These are phyloP conservation scores for Olyra latifolia DNA, from an alignment of 176 grass and related monocot species.

Conservation along the genomic window DNA sequence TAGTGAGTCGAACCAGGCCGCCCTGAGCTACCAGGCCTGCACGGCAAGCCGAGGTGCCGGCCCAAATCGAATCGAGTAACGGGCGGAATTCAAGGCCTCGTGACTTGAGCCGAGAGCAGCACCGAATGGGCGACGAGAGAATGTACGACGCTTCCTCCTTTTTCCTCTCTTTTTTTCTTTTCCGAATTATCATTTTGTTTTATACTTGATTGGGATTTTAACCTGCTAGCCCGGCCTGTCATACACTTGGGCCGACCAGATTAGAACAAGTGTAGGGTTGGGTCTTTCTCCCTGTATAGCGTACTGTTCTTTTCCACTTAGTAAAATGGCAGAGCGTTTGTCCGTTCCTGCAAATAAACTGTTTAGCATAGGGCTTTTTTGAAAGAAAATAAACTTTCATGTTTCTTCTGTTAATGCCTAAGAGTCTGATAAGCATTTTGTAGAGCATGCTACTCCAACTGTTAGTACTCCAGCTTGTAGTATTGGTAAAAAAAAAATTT, in stretches of 20 bases:
- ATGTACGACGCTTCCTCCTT: background rate
- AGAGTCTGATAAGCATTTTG: background rate
- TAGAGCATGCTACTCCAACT: background rate
- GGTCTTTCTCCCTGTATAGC: background rate
- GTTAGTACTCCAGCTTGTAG: background rate
- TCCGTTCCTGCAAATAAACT: background rate
- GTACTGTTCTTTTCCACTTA: too few relatives aligned
- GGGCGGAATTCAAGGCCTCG: too few relatives aligned
- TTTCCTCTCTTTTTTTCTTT: background rate
- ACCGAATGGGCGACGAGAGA: too few relatives aligned
- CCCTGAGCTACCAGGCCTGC: too few relatives aligned
- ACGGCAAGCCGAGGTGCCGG: too few relatives aligned
- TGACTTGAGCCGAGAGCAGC: too few relatives aligned
- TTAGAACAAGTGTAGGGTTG: background rate
- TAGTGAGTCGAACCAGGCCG: too few relatives aligned
- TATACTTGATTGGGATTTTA: background rate
- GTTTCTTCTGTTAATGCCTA: background rate
- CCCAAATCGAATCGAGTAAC: too few relatives aligned
- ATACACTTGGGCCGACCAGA: background rate
- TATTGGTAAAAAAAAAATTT: background rate
- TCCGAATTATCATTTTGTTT: background rate
- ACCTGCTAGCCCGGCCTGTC: background rate
- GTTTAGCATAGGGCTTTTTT: background rate
- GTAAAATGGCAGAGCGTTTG: too few relatives aligned
- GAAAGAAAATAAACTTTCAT: background rate